Conservation (phyloP, 208 protist species). For the Herpetomonas samuelpessoai region DNA sequence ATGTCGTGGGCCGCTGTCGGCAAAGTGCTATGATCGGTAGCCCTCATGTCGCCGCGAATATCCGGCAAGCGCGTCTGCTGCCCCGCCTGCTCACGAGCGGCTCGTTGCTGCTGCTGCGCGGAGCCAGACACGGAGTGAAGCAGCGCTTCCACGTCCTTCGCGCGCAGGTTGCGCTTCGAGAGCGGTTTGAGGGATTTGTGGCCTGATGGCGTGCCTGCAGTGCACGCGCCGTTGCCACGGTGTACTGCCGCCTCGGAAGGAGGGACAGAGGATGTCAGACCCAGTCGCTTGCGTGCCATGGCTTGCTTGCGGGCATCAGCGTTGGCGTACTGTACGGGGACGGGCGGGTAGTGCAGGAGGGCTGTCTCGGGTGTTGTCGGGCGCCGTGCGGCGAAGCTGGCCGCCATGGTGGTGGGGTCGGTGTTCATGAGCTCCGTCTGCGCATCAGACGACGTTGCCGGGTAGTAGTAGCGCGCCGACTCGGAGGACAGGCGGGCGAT, state of each 20-base stretch:
- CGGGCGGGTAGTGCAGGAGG: background rate
- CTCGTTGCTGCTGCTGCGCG: no score
- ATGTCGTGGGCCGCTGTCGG: background rate
- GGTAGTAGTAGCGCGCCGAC: background rate
- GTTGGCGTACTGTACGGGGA: background rate
- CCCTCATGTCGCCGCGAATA: background rate
- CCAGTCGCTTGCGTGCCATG: background rate
- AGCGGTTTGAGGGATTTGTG: background rate
- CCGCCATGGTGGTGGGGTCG: background rate
- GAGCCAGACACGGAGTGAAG: no score
- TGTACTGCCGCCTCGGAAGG: background rate
- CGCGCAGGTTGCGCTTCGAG: background rate
- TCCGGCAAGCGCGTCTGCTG: background rate
- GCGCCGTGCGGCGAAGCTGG: background rate
- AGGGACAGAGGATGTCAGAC: no score
- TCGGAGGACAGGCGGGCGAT: background rate
- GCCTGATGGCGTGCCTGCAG: no score
- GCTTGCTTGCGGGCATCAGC: background rate
- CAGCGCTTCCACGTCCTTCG: background rate
- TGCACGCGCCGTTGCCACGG: background rate
- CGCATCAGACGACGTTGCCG: no score
- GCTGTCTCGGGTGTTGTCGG: background rate
- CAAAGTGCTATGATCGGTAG: background rate
- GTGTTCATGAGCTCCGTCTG: no score
- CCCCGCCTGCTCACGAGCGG: background rate